Base-by-base conservation (phyloP, 768 basidiomycete genomes). In the Pleurotus djamor region DNA sequence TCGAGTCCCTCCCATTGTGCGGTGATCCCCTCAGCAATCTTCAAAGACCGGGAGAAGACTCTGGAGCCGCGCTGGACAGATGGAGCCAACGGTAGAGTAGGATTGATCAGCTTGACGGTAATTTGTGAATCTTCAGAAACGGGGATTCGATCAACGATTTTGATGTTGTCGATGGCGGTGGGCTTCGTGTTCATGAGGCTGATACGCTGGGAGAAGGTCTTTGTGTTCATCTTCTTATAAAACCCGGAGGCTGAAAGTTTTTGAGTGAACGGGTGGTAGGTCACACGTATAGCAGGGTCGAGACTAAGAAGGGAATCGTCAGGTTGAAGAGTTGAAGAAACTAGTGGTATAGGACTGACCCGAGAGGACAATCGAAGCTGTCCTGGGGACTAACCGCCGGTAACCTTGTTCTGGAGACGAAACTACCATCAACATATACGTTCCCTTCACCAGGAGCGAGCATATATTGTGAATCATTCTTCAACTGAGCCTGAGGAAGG, bases 341-440 rank as follows among this genome's bases (percentile, higher is more conserved):
- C 8, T 7, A 12, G 52, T 33, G 5, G 4, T 58, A 45, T 13
- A 8, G 34, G 52, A 41, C 70, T 36, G 59, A 77, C 76, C 77
- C 78, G 3, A 78, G 71, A 1, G 76, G 68, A 43, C 72, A 78
- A 36, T 74, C 70, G 58, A 80, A 80, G 48, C 62, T 72, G 57
- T 78, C 79, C 37, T 72, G 65, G 0, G 79, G 76, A 38, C 73
- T 72, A 9, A 75, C 75, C 0, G 62, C 56, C 3, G 73, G 72
- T 8, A 80, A 59, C n/a, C 49, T 49, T 0, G 75, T 72, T 8
- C 68, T 65, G 28, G 76, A 71, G 7, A 75, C 75, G 66, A 78
- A 78, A 60, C 72, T 75, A 7, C 77, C 76, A 54, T 79, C 74
- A 3, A 79, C 73, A 59, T 76, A 78, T 33, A 79, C 68, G 51